These are phyloP conservation scores for Phylloporus sp. DNA, from an alignment of 768 basidiomycete genomes.

Conservation along the genomic window DNA sequence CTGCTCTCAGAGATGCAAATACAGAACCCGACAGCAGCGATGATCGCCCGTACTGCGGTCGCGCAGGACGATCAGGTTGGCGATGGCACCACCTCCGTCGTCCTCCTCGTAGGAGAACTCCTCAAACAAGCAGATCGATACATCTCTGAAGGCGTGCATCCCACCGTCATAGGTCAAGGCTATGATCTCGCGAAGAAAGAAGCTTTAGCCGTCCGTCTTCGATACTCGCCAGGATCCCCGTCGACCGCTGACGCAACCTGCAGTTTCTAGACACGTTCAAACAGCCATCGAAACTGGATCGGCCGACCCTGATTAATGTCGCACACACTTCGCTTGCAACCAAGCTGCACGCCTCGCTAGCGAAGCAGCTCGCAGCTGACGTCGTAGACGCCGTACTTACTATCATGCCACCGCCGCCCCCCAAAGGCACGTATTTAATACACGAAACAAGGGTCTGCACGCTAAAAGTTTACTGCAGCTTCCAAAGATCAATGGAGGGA, in stretches of 20 bases:
- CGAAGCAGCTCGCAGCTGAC: constrained; percentile 83
- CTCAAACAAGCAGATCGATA: constrained; percentile 97
- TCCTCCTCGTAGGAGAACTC: constrained; percentile 90
- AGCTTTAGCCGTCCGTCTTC: constrained; percentile 65
- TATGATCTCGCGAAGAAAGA: constrained; percentile 98
- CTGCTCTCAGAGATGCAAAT: constrained; percentile 99
- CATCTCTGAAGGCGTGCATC: constrained; percentile 97
- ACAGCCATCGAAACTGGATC: constrained; percentile 70
- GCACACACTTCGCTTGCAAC: constrained; percentile 95
- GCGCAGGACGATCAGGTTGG: constrained; percentile 99
- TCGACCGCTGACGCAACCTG: constrained; percentile 20
- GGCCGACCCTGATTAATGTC: constrained; percentile 87
- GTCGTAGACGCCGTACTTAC: constrained; percentile 94
- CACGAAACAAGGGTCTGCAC: constrained; percentile 24
- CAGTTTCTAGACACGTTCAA: constrained; percentile 95
- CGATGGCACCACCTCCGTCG: constrained; percentile 97
- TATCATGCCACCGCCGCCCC: constrained; percentile 67
- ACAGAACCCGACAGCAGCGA: constrained; percentile 96
- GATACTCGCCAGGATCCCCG: constrained; percentile 9
- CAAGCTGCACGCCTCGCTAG: constrained; percentile 77
- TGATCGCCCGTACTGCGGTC: constrained; percentile 97
- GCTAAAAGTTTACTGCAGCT: constrained; percentile 37
- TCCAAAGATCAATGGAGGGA: constrained; percentile 67
- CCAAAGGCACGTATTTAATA: constrained; percentile 44
- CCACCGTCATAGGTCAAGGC: constrained; percentile 90